Evolutionary conservation across 2,329 filamentous ascomycete genomes (phyloP).

Genomic region (Coniella lustricola): DNA sequence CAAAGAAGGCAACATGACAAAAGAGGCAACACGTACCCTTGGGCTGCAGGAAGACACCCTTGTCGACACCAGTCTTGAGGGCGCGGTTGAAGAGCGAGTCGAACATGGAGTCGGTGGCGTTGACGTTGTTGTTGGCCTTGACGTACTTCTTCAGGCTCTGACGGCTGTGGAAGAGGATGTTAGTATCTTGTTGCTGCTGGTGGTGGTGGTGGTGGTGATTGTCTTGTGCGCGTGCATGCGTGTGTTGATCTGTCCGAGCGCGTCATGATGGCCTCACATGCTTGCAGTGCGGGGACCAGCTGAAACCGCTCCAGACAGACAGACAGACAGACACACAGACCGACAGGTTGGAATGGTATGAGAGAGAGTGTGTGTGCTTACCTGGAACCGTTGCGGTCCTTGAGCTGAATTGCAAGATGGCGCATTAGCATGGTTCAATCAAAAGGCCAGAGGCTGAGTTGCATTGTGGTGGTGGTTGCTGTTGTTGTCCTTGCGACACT

Average conservation of each 20-base stretch:
- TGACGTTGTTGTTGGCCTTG: slow-evolving; percentile 45
- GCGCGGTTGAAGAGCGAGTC: slow-evolving; percentile 79
- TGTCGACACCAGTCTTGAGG: slow-evolving; percentile 74
- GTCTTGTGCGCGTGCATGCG: too few relatives aligned
- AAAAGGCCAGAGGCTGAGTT: background rate
- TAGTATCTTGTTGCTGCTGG: too few relatives aligned
- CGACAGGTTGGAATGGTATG: slow-evolving; percentile 5
- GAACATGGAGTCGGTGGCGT: slow-evolving; percentile 47
- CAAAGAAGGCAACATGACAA: too few relatives aligned
- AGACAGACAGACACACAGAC: too few relatives aligned
- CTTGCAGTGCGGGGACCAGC: slow-evolving; percentile 12
- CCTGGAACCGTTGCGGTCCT: slow-evolving; percentile 56
- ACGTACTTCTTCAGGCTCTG: slow-evolving; percentile 57
- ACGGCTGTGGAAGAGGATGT: slow-evolving; percentile 34
- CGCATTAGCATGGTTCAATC: slow-evolving; percentile 31
- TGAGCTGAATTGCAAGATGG: slow-evolving; percentile 40
- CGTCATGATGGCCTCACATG: slow-evolving; percentile 16
- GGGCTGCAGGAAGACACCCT: slow-evolving; percentile 79
- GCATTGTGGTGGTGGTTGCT: background rate
- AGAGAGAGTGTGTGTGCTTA: slow-evolving; percentile 23
- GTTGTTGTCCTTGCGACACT: background rate
- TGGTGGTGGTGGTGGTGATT: background rate
- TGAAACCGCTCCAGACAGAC: too few relatives aligned
- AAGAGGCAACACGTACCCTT: slow-evolving; percentile 62
- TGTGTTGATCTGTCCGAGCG: slow-evolving; percentile 4